Evolutionary conservation across 2,329 filamentous ascomycete species (phyloP), one percentile per base, ranked within the genome.

Genomic region (Boeremia lycopersici): DNA sequence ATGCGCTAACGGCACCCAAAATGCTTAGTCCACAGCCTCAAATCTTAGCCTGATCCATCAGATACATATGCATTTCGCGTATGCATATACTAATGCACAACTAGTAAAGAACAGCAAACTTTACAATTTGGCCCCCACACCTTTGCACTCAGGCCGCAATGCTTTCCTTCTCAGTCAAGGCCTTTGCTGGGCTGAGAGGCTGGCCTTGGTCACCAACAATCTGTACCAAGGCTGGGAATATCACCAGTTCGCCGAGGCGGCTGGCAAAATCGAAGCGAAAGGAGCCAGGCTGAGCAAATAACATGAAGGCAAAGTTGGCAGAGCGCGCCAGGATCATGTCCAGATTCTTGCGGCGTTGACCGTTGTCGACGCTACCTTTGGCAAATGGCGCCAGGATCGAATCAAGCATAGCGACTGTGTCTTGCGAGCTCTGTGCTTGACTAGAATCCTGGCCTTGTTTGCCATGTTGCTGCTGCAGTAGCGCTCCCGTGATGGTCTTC

Each of bases 181-280:
- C 40, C 28, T 60, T 53, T 1, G 57, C 39, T 13, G 56, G 61
- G 19, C 39, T 57, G 10, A 68, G 57, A 15, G 44, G 29, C 50
- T 62, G 57, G 6, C 62, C 69, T 11, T 64, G 41, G 40, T 73
- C 69, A 28, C 64, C 63, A 6, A 65, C 53, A 1, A 61, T 51
- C 44, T 74, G 68, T 26, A 70, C 19, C 19, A 74, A 54, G 23
- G 64, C 68, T 29, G 72, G 72, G 46, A 69, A 73, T 1, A 66
- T 55, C 1, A 59, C 40, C 30, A 68, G 39, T 15, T 63, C 50
- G 7, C 57, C 45, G 9, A 59, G 46, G 2, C 17, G 36, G n/a
- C 46, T 52, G 10, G 33, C 40, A 26, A 71, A 74, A 6, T 70
- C 63, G 25, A 74, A 72, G 1, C 48, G 35, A 36, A 67, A 74